Conservation (phyloP, 805 yeast species). For the Yamadazyma sp. region DNA sequence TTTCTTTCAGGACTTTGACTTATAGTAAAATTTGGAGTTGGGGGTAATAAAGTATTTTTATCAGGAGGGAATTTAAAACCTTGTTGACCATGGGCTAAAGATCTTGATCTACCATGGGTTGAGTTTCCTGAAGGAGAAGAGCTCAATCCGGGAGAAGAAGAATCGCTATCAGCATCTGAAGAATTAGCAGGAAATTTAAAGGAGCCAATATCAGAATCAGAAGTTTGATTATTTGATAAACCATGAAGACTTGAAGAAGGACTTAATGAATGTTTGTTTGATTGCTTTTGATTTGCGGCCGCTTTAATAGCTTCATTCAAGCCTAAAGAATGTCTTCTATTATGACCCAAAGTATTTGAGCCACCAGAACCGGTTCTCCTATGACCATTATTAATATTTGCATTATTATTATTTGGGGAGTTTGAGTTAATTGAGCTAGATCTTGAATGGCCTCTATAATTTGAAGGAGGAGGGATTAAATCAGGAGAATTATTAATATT, state of each 20-base stretch:
- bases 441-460: slow-evolving; percentile 27
- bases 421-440: slow-evolving; percentile 23
- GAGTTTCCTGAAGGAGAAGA: slow-evolving; percentile 14
- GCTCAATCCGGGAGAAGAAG: slow-evolving; percentile 7
- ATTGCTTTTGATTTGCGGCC: slow-evolving; percentile 82
- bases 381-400: slow-evolving; percentile 20
- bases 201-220: slow-evolving; percentile 20
- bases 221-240: slow-evolving; percentile 5
- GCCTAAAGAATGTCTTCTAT: slow-evolving; percentile 89
- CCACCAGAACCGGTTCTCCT: slow-evolving; percentile 34
- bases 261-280: slow-evolving; percentile 33
- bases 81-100: slow-evolving; percentile 45
- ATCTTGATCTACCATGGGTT: slow-evolving; percentile 33
- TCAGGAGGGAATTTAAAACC: slow-evolving; percentile 64
- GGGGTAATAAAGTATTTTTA: slow-evolving; percentile 41
- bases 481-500: slow-evolving; percentile 12
- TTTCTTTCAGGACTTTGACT: slow-evolving; percentile 35
- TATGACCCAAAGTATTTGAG: slow-evolving; percentile 54
- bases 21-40: slow-evolving; percentile 49
- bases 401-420: slow-evolving; percentile 6
- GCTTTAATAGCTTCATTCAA: slow-evolving; percentile 91
- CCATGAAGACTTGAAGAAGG: slow-evolving; percentile 20
- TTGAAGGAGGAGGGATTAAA: slow-evolving; percentile 19
- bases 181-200: slow-evolving; percentile 58
- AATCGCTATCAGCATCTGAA: slow-evolving; percentile 16